These are phyloP conservation scores for Globisporangium middletonii DNA, from an alignment of 352 stramenopile species.

Conservation along the genomic window DNA sequence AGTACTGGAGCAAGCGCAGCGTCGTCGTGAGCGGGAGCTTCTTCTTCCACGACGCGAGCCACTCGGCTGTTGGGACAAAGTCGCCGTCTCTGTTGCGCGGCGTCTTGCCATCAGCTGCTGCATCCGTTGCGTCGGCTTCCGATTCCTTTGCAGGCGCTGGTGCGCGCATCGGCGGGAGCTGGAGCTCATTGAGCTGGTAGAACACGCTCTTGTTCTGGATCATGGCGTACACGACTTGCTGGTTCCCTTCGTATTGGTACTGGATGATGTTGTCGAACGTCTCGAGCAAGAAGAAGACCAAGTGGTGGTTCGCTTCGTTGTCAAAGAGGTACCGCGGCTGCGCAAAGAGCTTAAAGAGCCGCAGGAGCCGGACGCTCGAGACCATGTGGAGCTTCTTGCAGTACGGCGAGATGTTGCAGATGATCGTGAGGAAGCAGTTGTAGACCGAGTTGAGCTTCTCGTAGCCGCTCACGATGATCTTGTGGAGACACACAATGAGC, in stretches of 20 bases:
- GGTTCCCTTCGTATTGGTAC: slow-evolving; percentile 97
- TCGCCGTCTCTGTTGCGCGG: slow-evolving; percentile 40
- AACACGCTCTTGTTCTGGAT: slow-evolving; percentile 96
- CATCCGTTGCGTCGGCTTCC: slow-evolving; percentile 12
- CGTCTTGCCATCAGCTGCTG: slow-evolving; percentile 16
- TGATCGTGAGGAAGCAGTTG: slow-evolving; percentile 98
- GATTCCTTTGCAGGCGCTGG: slow-evolving; percentile 7
- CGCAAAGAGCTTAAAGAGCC: slow-evolving; percentile 97
- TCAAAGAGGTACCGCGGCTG: slow-evolving; percentile 92
- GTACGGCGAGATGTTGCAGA: slow-evolving; percentile 98
- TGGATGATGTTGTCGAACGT: slow-evolving; percentile 99
- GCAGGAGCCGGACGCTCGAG: slow-evolving; percentile 93
- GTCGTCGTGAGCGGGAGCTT: slow-evolving; percentile 94
- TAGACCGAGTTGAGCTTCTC: slow-evolving; percentile 96
- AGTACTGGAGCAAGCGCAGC: slow-evolving; percentile 91
- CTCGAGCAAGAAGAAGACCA: slow-evolving; percentile 96
- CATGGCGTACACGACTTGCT: slow-evolving; percentile 98
- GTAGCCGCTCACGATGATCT: slow-evolving; percentile 97
- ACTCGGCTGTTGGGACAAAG: slow-evolving; percentile 90
- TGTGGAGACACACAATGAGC: slow-evolving; percentile 96
- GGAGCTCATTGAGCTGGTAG: slow-evolving; percentile 85
- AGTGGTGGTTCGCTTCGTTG: slow-evolving; percentile 93
- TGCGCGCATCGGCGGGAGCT: slow-evolving; percentile 79
- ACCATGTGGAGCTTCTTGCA: slow-evolving; percentile 95
- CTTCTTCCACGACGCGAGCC: slow-evolving; percentile 93